Base-by-base conservation (phyloP, 2,329 filamentous ascomycete genomes). In the Sporothrix schenckii region DNA sequence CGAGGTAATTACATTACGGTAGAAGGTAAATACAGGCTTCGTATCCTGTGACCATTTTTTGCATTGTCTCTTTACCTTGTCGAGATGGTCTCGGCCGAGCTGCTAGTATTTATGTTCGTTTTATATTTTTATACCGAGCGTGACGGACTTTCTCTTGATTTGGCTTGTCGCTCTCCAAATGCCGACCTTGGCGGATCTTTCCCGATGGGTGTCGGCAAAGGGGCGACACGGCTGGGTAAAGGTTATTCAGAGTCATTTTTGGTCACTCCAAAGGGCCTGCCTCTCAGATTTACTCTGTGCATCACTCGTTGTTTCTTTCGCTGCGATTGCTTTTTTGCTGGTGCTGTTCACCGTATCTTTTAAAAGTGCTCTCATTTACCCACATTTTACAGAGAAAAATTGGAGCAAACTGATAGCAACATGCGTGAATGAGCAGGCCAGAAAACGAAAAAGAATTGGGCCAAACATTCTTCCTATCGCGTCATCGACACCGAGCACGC, bases 281-380 rank as follows among this genome's bases (percentile, higher is more conserved):
- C 27, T 58, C 11, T 65, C 34, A 30, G 19, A 16, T 63, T 44
- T 52, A 6, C 50, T 60, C 47, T 69, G 19, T 21, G 13, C 34
- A 41, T 66, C 39, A 30, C 50, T 70, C 49, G 68, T 70, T 9
- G 60, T 70, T 66, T 66, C 50, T 67, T 24, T 67, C 65, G 49
- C 65, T 67, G 65, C 34, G 50, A 52, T 70, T 58, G 13, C n/a
- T 19, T 52, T 41, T 69, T 49, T 44, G 19, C 30, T 21, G 7
- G 30, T 11, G 27, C 39, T 67, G 30, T 54, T 67, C 50, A 27
- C 50, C 65, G 63, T 53, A 52, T 53, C 16, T 66, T 53, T 34
- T 34, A 7, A 34, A 34, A 6, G 6, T 9, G 41, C 41, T 44
- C 41, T 13, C 41, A 44, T 16, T 16, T 53, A 53, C 63, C 63